Percentiles rank a stretch among this genome's conserved stretches.
Evolutionary conservation across 345 rosid genomes (phyloP).

Genomic region (Pugionium dolabratum): DNA sequence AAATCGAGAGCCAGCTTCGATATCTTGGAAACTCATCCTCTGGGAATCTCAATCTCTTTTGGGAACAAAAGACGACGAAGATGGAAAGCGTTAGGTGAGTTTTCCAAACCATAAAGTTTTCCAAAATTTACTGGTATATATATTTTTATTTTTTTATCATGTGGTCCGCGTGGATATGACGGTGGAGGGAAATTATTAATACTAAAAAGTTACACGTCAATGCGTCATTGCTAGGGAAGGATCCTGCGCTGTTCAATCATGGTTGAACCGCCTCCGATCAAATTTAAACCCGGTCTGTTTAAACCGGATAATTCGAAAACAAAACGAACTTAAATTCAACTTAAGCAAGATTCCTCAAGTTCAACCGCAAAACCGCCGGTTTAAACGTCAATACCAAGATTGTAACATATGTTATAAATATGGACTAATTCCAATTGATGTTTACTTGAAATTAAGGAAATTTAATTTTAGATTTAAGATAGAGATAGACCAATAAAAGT

Average conservation of each 20-base stretch:
- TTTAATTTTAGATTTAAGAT: no score
- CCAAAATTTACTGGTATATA: background rate
- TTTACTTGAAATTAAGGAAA: no score
- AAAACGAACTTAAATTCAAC: no score
- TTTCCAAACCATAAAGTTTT: background rate
- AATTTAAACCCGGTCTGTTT: background rate
- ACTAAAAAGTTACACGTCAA: background rate
- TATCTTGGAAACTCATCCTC: conserved; percentile 70
- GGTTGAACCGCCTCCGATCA: conserved; percentile 4
- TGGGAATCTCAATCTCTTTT: background rate
- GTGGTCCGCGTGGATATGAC: conserved; percentile 30
- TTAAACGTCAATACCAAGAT: no score
- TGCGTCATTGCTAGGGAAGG: conserved; percentile 1
- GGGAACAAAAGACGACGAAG: conserved; percentile 24
- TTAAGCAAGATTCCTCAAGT: no score
- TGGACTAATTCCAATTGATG: no score
- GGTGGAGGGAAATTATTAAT: conserved; percentile 18
- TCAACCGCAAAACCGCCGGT: no score
- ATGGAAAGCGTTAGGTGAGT: conserved; percentile 33
- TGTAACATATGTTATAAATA: no score
- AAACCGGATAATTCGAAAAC: background rate
- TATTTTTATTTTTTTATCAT: conserved; percentile 9
- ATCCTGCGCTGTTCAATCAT: conserved; percentile 20
- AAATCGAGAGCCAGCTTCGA: conserved; percentile 46
- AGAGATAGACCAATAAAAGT: no score